Evolutionary conservation across 331 rosid species (phyloP), one percentile per base, ranked within the genome.

Genomic region (Cydonia oblonga): DNA sequence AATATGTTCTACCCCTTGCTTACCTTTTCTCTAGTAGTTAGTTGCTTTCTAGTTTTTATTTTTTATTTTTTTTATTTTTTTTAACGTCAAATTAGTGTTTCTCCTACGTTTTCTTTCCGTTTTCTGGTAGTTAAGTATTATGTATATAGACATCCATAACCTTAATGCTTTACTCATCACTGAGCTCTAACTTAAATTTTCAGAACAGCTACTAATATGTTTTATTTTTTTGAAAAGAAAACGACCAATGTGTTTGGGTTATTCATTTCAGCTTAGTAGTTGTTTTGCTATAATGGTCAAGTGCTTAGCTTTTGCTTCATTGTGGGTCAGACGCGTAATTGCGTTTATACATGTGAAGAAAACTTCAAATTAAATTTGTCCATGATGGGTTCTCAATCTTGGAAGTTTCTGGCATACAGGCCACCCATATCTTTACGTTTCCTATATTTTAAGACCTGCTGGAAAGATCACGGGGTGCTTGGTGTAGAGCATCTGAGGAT

Each of bases 401-500:
- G 35, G 24, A 71, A 23, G 53, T 32, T 69, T n/a, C 63, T 69
- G 49, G 51, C 16, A 4, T 56, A 22, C n/a, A 46, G 53, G 52
- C 19, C 7, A 44, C 19, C 19, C 1, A 2, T 29, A 38, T 12
- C 63, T 24, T 58, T 28, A 14, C 7, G 22, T 52, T 51, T 25
- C 40, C 26, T 7, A 5, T 28, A 76, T 72, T 64, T 65, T 70
- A 64, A 77, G 83, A 33, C 61, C 68, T 40, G 78, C 67, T 35
- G 76, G 80, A 75, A 69, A 52, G 75, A 69, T 73, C 42, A 11
- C 71, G 52, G 71, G 81, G 54, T 68, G 68, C 69, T 76, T 77
- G 68, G 74, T 84, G 68, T 73, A 35, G 58, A 76, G 69, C 82
- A 76, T 78, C 71, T 76, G 81, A 76, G 38, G 79, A 71, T 35